Conservation (phyloP, 2,329 filamentous ascomycete genomes). For the Plectosphaerella sp. region DNA sequence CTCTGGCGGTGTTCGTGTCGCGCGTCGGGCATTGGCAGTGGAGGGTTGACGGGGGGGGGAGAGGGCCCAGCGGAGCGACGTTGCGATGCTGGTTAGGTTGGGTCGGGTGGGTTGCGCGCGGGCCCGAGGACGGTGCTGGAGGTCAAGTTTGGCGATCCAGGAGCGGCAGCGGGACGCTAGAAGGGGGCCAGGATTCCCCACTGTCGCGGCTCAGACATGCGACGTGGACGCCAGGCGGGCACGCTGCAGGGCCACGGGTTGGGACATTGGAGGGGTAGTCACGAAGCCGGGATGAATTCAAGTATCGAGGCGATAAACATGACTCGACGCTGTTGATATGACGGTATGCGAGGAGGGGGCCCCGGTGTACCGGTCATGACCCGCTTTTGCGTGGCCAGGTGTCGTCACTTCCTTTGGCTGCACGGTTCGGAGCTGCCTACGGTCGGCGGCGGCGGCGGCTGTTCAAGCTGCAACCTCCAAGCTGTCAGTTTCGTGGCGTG, state of each 20-base stretch:
- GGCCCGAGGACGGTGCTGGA: not conserved
- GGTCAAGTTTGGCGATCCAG: not conserved
- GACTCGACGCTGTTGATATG: no score
- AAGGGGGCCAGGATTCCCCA: not conserved
- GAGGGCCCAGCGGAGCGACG: not conserved
- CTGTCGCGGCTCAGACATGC: not conserved
- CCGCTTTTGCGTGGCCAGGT: no score
- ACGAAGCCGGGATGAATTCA: not conserved
- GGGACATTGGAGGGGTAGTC: not conserved
- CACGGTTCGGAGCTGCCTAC: no score
- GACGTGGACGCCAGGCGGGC: not conserved
- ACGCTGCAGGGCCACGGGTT: not conserved
- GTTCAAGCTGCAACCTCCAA: no score
- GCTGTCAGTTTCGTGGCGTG: no score
- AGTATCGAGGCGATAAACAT: no score
- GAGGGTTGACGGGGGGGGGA: not conserved
- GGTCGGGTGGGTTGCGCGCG: not conserved
- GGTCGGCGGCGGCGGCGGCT: no score
- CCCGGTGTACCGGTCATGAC: no score
- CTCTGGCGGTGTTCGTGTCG: not conserved
- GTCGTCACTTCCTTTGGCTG: no score
- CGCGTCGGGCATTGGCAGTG: not conserved
- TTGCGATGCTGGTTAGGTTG: not conserved
- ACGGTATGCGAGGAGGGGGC: no score
- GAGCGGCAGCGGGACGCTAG: not conserved